These are phyloP conservation scores for Diaporthe humulicola DNA, from an alignment of 2,329 filamentous ascomycete species.

Conservation along the genomic window DNA sequence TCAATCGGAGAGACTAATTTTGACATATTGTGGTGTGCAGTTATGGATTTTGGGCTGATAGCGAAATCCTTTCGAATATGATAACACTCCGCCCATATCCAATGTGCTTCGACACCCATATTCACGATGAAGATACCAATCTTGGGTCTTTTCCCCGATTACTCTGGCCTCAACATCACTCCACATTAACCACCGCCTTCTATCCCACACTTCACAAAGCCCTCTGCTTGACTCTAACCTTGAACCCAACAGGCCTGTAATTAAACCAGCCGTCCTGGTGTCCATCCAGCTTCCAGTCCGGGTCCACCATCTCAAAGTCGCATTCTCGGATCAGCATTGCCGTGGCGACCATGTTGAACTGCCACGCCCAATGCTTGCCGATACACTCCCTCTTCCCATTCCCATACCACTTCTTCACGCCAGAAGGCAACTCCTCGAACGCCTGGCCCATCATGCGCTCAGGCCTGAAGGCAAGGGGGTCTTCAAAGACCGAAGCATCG, in stretches of 20 bases:
- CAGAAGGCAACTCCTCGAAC: slow-evolving; percentile 57
- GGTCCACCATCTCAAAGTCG: slow-evolving; percentile 60
- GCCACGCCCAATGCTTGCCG: slow-evolving; percentile 64
- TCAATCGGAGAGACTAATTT: neutral
- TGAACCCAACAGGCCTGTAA: slow-evolving; percentile 61
- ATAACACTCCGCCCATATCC: neutral
- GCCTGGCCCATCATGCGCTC: slow-evolving; percentile 63
- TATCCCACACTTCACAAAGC: neutral
- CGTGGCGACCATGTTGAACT: slow-evolving; percentile 58
- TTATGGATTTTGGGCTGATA: neutral
- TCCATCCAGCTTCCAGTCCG: slow-evolving; percentile 53
- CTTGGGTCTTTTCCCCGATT: no score
- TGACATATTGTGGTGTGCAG: neutral
- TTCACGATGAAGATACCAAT: no score
- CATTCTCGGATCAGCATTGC: slow-evolving; percentile 59
- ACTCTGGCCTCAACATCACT: no score
- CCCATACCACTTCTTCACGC: slow-evolving; percentile 64
- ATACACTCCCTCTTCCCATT: slow-evolving; percentile 66
- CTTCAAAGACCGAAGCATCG: slow-evolving; percentile 61
- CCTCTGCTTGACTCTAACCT: slow-evolving; percentile 58
- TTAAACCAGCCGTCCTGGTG: slow-evolving; percentile 66
- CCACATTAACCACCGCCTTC: neutral
- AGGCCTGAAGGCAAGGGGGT: slow-evolving; percentile 59
- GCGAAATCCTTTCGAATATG: neutral
- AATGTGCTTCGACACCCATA: no score